Conservation (phyloP, 768 basidiomycete species). For the Clitopilus passeckerianus region DNA sequence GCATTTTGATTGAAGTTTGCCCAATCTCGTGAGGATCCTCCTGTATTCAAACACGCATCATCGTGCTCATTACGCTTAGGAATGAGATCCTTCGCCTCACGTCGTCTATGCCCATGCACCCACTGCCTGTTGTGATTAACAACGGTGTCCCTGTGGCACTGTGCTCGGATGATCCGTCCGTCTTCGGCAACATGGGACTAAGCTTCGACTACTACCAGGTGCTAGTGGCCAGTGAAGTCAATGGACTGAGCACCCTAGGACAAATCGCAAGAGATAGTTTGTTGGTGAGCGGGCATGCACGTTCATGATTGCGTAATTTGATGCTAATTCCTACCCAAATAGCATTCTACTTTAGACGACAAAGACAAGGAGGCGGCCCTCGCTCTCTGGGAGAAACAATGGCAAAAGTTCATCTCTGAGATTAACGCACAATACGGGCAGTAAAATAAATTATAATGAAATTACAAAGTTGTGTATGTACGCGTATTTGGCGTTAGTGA, state of each 20-base stretch:
- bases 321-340: slow-evolving; percentile 1
- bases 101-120: slow-evolving; percentile 78
- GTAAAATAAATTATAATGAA: not conserved
- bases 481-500: slow-evolving; percentile 8
- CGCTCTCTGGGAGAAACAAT: slow-evolving; percentile 35
- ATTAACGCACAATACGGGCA: slow-evolving; percentile 2
- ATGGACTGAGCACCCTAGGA: slow-evolving; percentile 57
- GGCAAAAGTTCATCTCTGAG: slow-evolving; percentile 10
- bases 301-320: not conserved
- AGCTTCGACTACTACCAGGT: slow-evolving; percentile 81
- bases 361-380: slow-evolving; percentile 42
- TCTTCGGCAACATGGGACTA: slow-evolving; percentile 75
- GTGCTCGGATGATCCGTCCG: slow-evolving; percentile 70
- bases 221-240: slow-evolving; percentile 63
- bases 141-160: slow-evolving; percentile 69
- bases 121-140: slow-evolving; percentile 66
- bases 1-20: slow-evolving; percentile 70
- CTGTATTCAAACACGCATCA: not conserved
- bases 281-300: slow-evolving; percentile 29
- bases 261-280: slow-evolving; percentile 65
- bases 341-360: slow-evolving; percentile 49
- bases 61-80: slow-evolving; percentile 23
- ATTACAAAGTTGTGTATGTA: slow-evolving; percentile 2
- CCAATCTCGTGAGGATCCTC: slow-evolving; percentile 65
- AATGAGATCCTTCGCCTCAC: slow-evolving; percentile 78